Conservation (phyloP, 2,329 filamentous ascomycete species). For the Lasiodiplodia citricola region DNA sequence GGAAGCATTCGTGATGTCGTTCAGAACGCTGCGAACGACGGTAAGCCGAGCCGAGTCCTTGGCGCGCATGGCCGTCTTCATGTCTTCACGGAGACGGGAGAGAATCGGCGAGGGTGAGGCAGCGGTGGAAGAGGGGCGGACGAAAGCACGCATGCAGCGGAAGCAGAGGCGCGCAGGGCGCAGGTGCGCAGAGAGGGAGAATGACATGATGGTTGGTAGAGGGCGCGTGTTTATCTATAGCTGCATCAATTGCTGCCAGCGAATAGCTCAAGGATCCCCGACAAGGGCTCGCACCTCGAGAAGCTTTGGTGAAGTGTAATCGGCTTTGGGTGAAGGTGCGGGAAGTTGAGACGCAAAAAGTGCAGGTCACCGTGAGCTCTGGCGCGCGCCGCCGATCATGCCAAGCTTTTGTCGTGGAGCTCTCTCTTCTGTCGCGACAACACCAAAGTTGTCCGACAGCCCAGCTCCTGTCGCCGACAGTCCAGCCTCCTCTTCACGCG, state of each 20-base stretch:
- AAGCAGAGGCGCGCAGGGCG: conserved; percentile 30
- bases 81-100: conserved; percentile 51
- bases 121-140: conserved; percentile 28
- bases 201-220: conserved; percentile 9
- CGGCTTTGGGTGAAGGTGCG: background rate
- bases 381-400: conserved; percentile 6
- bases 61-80: conserved; percentile 55
- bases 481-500: conserved; percentile 7
- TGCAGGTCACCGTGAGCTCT: background rate
- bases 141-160: conserved; percentile 32
- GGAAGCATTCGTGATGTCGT: conserved; percentile 74
- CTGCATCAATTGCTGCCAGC: background rate
- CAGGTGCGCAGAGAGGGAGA: conserved; percentile 14
- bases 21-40: conserved; percentile 71
- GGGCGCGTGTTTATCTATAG: background rate
- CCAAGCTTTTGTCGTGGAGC: conserved; percentile 17
- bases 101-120: conserved; percentile 44
- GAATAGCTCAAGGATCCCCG: background rate
- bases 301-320: background rate
- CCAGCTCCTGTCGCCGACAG: conserved; percentile 9
- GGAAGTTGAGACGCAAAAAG: background rate
- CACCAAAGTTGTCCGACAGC: conserved; percentile 4
- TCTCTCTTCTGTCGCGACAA: conserved; percentile 19
- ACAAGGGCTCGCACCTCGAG: background rate
- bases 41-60: conserved; percentile 64